These are phyloP conservation scores for Furcasterigmium furcatum DNA, from an alignment of 2,329 filamentous ascomycete species.

Conservation along the genomic window DNA sequence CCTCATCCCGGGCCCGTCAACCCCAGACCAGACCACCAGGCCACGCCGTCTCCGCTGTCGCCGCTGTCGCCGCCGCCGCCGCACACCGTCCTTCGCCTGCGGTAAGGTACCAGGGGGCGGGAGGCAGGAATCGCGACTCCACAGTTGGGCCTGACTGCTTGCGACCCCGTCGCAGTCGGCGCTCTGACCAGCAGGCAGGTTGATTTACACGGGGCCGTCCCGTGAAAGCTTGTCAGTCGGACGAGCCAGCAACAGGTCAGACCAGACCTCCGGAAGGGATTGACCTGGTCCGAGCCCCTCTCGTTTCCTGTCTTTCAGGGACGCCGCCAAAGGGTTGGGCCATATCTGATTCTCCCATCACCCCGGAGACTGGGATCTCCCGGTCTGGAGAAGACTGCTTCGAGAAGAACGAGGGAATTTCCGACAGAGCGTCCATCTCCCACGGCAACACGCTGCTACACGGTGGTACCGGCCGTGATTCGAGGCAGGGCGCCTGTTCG, in stretches of 20 bases:
- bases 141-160: slow-evolving; percentile 34
- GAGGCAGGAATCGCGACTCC: slow-evolving; percentile 18
- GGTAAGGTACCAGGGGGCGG: not conserved
- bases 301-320: not conserved
- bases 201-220: slow-evolving; percentile 10
- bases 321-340: no score
- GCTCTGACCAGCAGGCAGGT: slow-evolving; percentile 10
- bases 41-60: not conserved
- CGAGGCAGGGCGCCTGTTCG: not conserved
- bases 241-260: no score
- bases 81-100: not conserved
- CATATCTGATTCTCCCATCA: no score
- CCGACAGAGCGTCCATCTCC: no score
- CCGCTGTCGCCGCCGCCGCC: not conserved
- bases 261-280: not conserved
- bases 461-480: no score
- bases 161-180: slow-evolving; percentile 9
- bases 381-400: no score
- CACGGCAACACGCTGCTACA: no score
- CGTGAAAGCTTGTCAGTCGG: not conserved
- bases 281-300: not conserved
- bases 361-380: no score
- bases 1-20: not conserved
- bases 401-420: no score
- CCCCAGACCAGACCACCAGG: not conserved